Conservation (phyloP, 768 basidiomycete genomes). For the Strobilomyces confusus region DNA sequence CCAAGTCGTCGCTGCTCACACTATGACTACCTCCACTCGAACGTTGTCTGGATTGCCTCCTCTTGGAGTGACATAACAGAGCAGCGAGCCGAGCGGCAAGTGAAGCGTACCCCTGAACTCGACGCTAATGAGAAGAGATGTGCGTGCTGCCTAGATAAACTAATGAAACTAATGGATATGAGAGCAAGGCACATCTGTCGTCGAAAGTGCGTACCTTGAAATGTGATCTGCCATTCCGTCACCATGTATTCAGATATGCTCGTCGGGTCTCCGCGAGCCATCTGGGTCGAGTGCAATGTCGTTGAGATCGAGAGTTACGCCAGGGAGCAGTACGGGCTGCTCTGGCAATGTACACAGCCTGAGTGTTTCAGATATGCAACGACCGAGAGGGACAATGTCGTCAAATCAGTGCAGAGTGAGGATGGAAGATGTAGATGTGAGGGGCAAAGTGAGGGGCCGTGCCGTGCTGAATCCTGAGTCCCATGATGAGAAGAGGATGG, state of each 20-base stretch:
- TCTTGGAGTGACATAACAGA: slow-evolving; percentile 81
- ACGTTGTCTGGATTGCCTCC: slow-evolving; percentile 44
- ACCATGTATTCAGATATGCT: no score
- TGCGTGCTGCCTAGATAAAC: slow-evolving; percentile 48
- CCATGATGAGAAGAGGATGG: neutral
- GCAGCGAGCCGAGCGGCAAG: slow-evolving; percentile 66
- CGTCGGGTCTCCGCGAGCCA: no score
- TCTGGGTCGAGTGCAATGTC: slow-evolving; percentile 16
- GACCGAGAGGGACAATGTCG: slow-evolving; percentile 61
- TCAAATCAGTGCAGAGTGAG: slow-evolving; percentile 92
- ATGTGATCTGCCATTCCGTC: slow-evolving; percentile 66
- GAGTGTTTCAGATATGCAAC: slow-evolving; percentile 46
- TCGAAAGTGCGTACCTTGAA: slow-evolving; percentile 47
- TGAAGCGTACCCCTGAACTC: slow-evolving; percentile 57
- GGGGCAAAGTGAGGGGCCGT: slow-evolving; percentile 55
- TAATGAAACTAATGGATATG: no score
- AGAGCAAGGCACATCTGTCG: neutral
- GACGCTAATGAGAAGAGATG: slow-evolving; percentile 52
- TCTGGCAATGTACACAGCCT: slow-evolving; percentile 80
- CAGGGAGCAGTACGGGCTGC: slow-evolving; percentile 44
- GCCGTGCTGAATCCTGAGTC: slow-evolving; percentile 35
- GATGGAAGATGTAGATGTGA: slow-evolving; percentile 56
- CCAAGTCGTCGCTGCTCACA: slow-evolving; percentile 20
- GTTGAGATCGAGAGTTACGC: slow-evolving; percentile 12
- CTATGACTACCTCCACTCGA: slow-evolving; percentile 25